Evolutionary conservation across 331 rosid species (phyloP), one percentile per base, ranked within the genome.

Genomic region (Malus hybrid): DNA sequence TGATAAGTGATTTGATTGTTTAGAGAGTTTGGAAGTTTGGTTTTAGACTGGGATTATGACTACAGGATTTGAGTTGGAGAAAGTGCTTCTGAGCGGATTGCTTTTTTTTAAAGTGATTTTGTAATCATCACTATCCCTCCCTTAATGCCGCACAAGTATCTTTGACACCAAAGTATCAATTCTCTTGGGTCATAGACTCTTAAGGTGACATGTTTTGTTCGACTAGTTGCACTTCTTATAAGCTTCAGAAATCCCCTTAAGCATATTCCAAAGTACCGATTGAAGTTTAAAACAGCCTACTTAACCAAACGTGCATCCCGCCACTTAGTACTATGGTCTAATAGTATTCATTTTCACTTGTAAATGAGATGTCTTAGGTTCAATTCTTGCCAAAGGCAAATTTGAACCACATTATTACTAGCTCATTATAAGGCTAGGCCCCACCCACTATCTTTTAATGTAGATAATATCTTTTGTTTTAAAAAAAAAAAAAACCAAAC

Each of bases 401-500:
- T 42, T 42, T 42, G 4, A 42, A 42, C 46, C 5, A 42, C 13
- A 42, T 42, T 42, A 10, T 42, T 42, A 1, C 46, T 42, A 10
- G 4, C 13, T 10, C 13, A 42, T 42, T 42, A 4, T 10, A 1
- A 42, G 46, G 13, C 13, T 42, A 42, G 0, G 0, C 5, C 4
- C 5, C 5, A 10, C 5, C 0, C 46, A 42, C 13, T 42, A 0
- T 0, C 1, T 0, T 42, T 42, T 42, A 42, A 0, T 10, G 13
- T 42, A 42, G 1, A 42, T 42, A 42, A 42, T 10, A 42, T 42
- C 1, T 0, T 42, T 42, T 42, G 13, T 10, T 42, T 10, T 42
- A 3, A 6, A 6, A 34, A 34, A 1, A 39, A 42, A 36, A 36
- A 39, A 9, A 39, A 10, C 46, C 46, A 42, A 42, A 42, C 13